Base-by-base conservation (phyloP, 1,284 basidiomycete genomes). In the Taiwanofungus camphoratus region DNA sequence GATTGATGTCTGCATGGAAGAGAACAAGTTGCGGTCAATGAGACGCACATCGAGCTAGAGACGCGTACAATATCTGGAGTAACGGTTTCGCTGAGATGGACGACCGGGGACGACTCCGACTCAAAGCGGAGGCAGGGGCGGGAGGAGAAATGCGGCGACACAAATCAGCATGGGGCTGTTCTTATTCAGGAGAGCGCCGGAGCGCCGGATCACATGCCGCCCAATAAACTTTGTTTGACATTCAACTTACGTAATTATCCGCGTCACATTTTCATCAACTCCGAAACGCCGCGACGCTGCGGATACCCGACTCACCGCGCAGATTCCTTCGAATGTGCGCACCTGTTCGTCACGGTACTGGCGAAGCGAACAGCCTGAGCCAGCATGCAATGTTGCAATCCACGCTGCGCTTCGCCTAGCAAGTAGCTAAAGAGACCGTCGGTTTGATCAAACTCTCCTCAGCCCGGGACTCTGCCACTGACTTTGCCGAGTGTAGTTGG, bases 91-190 rank as follows among this genome's bases (percentile, higher is more conserved):
- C 59, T 61, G 57, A 58, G 59, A 48, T 54, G 41, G 46, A 46
- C 45, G n/a, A 36, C 21, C 24, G 47, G 33, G 45, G 51, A 46
- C 49, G 52, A 49, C 60, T 57, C 58, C 56, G 60, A 61, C 56
- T 56, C 53, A 57, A 57, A 56, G 55, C 51, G 57, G 59, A 56
- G 58, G 56, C 38, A 41, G 27, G 16, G 50, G 54, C 50, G 53
- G 51, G 46, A 45, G 51, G 47, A 41, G 45, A 48, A 52, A 55
- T 52, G 42, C 46, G 39, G 46, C 44, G 49, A 35, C 41, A 39
- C 42, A 46, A 39, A 30, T 26, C 12, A 11, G 15, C 42, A 30
- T 13, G 22, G 42, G 29, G 13, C 18, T 23, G 24, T 23, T 39
- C 42, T 44, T 44, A 44, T 34, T 20, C 35, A 13, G 30, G 22